Percentiles rank a stretch among this genome's conserved stretches.
Evolutionary conservation across 1,284 basidiomycete species (phyloP).

Genomic region (Schizopora paradoxa): DNA sequence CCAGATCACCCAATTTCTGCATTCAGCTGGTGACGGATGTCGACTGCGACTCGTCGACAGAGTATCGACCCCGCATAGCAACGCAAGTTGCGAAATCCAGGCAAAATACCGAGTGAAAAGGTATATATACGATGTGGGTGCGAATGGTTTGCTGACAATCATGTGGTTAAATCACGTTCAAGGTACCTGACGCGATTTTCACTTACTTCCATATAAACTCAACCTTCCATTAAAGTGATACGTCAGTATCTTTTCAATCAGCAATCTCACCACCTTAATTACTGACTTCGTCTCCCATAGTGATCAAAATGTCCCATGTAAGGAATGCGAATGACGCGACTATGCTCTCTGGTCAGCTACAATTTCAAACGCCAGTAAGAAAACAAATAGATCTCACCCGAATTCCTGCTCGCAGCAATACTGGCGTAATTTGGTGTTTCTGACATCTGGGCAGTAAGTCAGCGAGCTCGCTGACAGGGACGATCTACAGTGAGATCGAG

Average conservation of each 20-base stretch:
- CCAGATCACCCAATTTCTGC: not conserved
- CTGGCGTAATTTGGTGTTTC: too few species aligned
- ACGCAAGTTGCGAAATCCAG: conserved; percentile 1
- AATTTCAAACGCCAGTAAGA: not conserved
- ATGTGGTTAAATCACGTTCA: not conserved
- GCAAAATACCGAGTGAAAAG: not conserved
- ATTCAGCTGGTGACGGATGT: not conserved
- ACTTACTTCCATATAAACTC: not conserved
- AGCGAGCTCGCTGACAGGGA: too few species aligned
- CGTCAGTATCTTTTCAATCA: not conserved
- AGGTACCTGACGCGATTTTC: not conserved
- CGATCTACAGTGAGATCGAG: too few species aligned
- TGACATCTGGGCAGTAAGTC: too few species aligned
- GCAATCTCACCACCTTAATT: not conserved
- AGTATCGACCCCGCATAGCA: not conserved
- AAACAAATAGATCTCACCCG: not conserved
- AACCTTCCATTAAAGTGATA: not conserved
- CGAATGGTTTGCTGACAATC: not conserved
- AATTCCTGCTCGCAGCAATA: not conserved
- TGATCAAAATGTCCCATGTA: not conserved
- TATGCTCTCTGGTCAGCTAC: not conserved
- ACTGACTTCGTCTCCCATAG: not conserved
- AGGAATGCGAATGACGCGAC: conserved; percentile 1
- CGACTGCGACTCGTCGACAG: not conserved
- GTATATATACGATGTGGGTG: not conserved